These are phyloP conservation scores for Curvularia sp. DNA, from an alignment of 2,329 filamentous ascomycete species.

Conservation along the genomic window DNA sequence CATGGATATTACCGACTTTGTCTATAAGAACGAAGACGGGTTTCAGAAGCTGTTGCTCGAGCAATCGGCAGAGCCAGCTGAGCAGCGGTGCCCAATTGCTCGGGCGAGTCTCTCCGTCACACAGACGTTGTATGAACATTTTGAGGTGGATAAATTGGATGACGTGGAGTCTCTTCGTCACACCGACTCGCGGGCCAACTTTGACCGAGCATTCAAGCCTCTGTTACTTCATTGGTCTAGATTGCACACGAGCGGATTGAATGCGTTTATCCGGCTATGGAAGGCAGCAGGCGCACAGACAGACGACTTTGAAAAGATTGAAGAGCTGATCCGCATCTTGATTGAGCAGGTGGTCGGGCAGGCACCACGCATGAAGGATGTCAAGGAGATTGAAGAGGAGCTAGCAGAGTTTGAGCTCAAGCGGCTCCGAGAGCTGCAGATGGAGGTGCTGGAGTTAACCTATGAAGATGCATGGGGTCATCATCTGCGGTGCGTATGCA, in stretches of 20 bases:
- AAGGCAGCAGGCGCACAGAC: conserved; percentile 83
- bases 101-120: conserved; percentile 87
- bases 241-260: conserved; percentile 82
- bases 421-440: conserved; percentile 82
- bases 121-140: conserved; percentile 89
- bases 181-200: conserved; percentile 76
- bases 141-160: conserved; percentile 87
- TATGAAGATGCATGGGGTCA: conserved; percentile 96
- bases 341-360: conserved; percentile 88
- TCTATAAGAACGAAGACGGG: conserved; percentile 86
- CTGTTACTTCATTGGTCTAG: conserved; percentile 91
- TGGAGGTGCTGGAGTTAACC: conserved; percentile 87
- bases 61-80: conserved; percentile 74
- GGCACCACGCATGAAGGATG: conserved; percentile 79
- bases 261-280: conserved; percentile 91
- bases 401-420: conserved; percentile 81
- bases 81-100: conserved; percentile 84
- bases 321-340: conserved; percentile 87
- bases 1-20: conserved; percentile 97
- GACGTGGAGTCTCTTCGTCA: conserved; percentile 79
- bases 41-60: conserved; percentile 93
- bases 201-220: conserved; percentile 86
- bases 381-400: conserved; percentile 88
- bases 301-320: conserved; percentile 93
- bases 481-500: conserved; percentile 67